Evolutionary conservation across 352 stramenopile species (phyloP), one percentile per base, ranked within the genome.

Genomic region (Phytophthora pluvialis): DNA sequence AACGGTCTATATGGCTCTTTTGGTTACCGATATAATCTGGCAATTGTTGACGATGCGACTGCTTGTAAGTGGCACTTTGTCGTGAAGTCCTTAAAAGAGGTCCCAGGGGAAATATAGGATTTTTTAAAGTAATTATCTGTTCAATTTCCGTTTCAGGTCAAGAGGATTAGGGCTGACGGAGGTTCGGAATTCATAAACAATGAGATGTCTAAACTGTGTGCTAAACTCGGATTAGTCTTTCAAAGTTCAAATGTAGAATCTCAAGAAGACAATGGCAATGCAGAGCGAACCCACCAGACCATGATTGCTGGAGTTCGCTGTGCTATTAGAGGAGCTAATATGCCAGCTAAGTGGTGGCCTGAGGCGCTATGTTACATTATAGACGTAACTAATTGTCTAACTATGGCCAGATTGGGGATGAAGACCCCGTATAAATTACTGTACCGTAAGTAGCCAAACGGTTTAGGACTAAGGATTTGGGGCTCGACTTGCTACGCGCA

Each of bases 121-220:
- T 3, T 66, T 1, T 12, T 66, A 29, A 66, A 48, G 13, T 13
- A 60, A 6, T 38, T 64, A 12, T 51, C 46, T 31, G 47, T 67
- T 15, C 49, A 60, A 10, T 55, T 60, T 45, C 32, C 26, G 8
- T 55, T 13, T 18, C 55, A 58, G 26, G 38, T 59, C 3, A 12
- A 46, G 15, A 33, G 7, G 18, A 42, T 60, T 25, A 54, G 59
- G 11, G 55, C 33, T 5, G 59, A 60, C 12, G 21, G 16, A 55
- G 57, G 26, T 13, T 29, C 59, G n/a, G 39, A 59, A 6, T 58
- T 53, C 8, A 0, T 52, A 40, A 51, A 65, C 21, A 36, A 39
- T 2, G 31, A 36, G 8, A 12, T 60, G 4, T 5, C n/a, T 5
- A 25, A 52, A 21, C 13, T 18, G 4, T 32, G 48, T 5, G 8